phyloP scores from a whole-genome alignment of 306 rosid genomes.

The Morella rubra region DNA sequence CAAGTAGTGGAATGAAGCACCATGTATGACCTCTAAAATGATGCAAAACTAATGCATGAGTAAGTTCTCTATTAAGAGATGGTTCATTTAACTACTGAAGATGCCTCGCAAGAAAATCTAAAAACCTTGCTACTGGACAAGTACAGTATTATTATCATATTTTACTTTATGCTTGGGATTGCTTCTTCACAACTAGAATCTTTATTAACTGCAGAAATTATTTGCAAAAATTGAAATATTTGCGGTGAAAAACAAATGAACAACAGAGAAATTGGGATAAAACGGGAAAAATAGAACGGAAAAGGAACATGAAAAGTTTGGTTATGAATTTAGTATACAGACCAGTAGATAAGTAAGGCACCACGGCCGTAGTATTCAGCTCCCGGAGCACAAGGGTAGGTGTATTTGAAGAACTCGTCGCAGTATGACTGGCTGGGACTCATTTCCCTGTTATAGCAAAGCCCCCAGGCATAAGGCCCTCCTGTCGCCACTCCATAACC shows the following conservation, averaged over 20 bases:
- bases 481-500: conserved; percentile 98
- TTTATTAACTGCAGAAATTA: not conserved
- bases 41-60: not conserved
- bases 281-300: not conserved
- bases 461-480: conserved; percentile 96
- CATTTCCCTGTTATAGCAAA: conserved; percentile 91
- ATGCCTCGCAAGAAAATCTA: not conserved
- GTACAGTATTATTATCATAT: not conserved
- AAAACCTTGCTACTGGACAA: not conserved
- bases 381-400: conserved; percentile 88
- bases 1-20: not conserved
- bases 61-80: not conserved
- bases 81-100: not conserved
- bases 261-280: not conserved
- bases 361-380: conserved; percentile 97
- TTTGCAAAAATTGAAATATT: not conserved
- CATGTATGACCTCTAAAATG: not conserved
- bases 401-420: conserved; percentile 72
- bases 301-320: not conserved
- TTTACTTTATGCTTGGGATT: not conserved
- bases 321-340: conserved; percentile 13
- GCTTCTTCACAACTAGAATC: not conserved
- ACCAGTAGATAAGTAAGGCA: conserved; percentile 94
- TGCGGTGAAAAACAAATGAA: not conserved
- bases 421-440: conserved; percentile 93